These are phyloP conservation scores for Closterium sp. DNA, from an alignment of 139 green algal genomes.

Conservation along the genomic window DNA sequence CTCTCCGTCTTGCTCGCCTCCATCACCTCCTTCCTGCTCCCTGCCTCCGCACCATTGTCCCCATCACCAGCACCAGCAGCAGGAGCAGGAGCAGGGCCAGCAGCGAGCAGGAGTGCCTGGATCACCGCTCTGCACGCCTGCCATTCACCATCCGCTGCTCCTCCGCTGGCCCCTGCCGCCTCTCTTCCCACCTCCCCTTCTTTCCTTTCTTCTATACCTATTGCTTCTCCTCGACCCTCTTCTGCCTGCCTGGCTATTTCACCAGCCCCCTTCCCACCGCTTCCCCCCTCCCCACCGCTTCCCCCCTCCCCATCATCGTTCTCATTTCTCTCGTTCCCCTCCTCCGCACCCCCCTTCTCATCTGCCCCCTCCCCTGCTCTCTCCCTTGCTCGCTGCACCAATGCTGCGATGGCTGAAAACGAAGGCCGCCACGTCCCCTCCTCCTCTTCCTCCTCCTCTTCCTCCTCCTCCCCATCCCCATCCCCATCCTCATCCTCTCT, in stretches of 20 bases:
- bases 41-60: neutral
- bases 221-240: neutral
- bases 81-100: neutral
- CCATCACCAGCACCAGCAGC: neutral
- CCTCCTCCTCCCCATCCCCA: neutral
- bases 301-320: neutral
- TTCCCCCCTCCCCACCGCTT: neutral
- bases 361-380: neutral
- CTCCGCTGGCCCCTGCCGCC: neutral
- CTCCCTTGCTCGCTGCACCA: neutral
- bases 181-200: neutral
- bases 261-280: neutral
- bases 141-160: neutral
- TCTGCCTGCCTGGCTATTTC: neutral
- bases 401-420: neutral
- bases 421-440: neutral
- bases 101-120: neutral
- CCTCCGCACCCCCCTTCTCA: neutral
- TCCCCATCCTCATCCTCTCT: neutral
- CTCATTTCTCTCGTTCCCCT: neutral
- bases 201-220: too few relatives aligned
- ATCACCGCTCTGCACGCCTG: slow-evolving; percentile 6
- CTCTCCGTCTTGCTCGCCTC: neutral
- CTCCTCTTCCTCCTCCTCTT: neutral
- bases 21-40: neutral